Base-by-base conservation (phyloP, 1,139 yeast genomes). In the Candida albicans region DNA sequence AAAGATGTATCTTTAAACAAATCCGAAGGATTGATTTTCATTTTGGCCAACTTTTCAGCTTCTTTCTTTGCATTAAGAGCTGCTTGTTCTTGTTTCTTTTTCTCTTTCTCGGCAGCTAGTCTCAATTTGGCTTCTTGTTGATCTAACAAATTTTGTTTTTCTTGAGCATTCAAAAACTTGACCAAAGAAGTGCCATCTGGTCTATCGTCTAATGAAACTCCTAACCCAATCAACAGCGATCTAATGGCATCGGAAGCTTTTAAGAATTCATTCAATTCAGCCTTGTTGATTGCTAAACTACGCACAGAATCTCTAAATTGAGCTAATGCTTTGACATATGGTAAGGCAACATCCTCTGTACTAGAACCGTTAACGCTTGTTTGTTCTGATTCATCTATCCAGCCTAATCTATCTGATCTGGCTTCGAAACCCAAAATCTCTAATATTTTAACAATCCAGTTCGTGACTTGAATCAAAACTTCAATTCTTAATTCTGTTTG, bases 141-240 rank as follows among this genome's bases (percentile, higher is more conserved):
- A 35, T 62, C 57, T 25, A 87, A 58, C 42, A 88, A 72, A 51
- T 84, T 93, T 35, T 72, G 74, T 59, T 80, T 80, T 59, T 91
- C 98, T 36, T 73, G 76, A 8, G 72, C 77, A 46, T 79, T 83
- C 51, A 93, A 72, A 55, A 93, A 86, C 65, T 93, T 93, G 41
- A 93, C 78, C 47, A 93, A 75, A 0, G 96, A 91, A 3, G 83
- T 78, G 13, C 84, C 90, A 47, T 80, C 87, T 28, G 84, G 79
- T 58, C 97, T 81, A 64, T 93, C 99, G 62, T 93, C 98, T 41
- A 93, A 71, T 0, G 95, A 82, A 28, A 93, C 87, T 24, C 95
- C 95, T 48, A 90, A 68, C 25, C 80, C 76, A 46, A 89, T 68
- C 53, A 93, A 69, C 38, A 87, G 95, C 12, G 70, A 51, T 52